Evolutionary conservation across 2,329 filamentous ascomycete genomes (phyloP), one percentile per base, ranked within the genome.

Genomic region (Phialophora chinensis): DNA sequence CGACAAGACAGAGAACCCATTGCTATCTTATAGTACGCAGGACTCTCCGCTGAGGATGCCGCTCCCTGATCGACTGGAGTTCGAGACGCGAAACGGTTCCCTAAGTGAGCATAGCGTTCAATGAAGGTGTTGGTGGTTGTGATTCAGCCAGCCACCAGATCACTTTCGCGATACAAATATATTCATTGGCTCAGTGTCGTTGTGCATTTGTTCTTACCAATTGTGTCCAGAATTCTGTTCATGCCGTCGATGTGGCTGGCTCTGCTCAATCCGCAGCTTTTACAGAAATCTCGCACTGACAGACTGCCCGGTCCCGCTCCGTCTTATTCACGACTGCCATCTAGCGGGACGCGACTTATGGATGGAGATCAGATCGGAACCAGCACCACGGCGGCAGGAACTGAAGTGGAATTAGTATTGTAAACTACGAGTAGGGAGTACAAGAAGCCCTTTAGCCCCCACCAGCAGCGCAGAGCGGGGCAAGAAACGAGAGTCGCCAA

Each of bases 21-120:
- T 55, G 53, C 17, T 12, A 31, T 55, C 31, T 31, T 55, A 55
- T 55, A 55, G 17, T 11, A 55, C 2, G 29, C 25, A 14, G 17
- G 8, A 8, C 12, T 20, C 53, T 11, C 20, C 25, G 29, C 25
- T 8, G n/a, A 2, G 12, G 53, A 29, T 12, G 23, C 49, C 4
- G n/a, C 25, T 6, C 35, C 25, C 17, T 31, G 1, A 17, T 20
- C 27, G 8, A 3, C 25, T 20, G 7, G 12, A 25, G 25, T 29
- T 29, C 53, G n/a, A 55, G 25, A 11, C 4, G 29, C 27, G 23
- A 29, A 55, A 55, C 53, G 29, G 53, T 55, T 55, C 25, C 53
- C 53, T 7, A 55, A 55, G 29, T 55, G 17, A 35, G 29, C 3
- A 12, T 55, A 55, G 29, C 53, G 53, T 20, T 55, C 33, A 31